Evolutionary conservation across 257 asterid species (phyloP).

Genomic region (Paulownia fortunei): DNA sequence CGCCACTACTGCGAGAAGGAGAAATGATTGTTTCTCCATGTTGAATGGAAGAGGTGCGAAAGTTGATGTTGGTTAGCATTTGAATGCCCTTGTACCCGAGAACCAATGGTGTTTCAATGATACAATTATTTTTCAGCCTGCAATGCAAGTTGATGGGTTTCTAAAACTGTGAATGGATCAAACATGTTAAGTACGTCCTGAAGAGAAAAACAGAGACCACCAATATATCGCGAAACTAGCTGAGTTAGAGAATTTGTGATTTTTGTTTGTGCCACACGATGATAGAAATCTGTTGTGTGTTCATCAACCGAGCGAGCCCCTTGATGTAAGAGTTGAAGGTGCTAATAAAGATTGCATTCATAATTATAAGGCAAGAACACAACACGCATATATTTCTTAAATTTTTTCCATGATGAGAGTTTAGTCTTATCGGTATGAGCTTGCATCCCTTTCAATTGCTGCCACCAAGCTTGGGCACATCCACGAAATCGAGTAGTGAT

Average conservation of each 20-base stretch:
- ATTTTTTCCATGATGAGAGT: too few species aligned
- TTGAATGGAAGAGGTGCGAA: not conserved
- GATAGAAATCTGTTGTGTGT: not conserved
- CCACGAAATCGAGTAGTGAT: too few species aligned
- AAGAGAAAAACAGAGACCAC: not conserved
- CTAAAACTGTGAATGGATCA: not conserved
- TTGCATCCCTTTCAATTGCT: too few species aligned
- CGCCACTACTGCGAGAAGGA: not conserved
- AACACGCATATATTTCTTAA: too few species aligned
- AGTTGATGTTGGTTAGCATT: not conserved
- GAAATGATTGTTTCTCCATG: not conserved
- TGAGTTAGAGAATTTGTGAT: not conserved
- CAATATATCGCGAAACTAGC: not conserved
- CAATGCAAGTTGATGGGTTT: not conserved
- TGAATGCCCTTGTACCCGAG: not conserved
- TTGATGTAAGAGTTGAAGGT: not conserved
- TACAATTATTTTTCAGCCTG: not conserved
- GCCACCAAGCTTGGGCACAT: too few species aligned
- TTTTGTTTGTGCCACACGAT: not conserved
- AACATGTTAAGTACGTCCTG: not conserved
- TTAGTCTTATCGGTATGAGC: too few species aligned
- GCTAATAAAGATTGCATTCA: too few species aligned
- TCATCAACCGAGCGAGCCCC: not conserved
- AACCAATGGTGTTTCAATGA: not conserved
- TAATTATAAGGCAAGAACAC: too few species aligned